phyloP scores from a whole-genome alignment of 495 filamentous ascomycete genomes.

The Apodospora peruviana region DNA sequence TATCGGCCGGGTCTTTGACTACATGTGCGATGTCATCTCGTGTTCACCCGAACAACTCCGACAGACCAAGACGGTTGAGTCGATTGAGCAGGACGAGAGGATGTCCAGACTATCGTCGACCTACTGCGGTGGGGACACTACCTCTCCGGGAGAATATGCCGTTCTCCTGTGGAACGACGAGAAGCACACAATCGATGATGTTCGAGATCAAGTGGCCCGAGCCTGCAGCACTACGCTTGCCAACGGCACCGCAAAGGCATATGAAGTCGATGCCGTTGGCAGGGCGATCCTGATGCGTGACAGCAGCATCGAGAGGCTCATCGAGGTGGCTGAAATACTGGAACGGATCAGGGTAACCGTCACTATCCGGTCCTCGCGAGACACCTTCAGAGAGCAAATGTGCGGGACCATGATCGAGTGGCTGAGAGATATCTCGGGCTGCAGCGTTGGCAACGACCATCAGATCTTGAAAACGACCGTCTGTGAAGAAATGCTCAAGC shows the following conservation, averaged over 20 bases:
- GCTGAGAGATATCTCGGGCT: constrained; percentile 88
- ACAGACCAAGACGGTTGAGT: constrained; percentile 72
- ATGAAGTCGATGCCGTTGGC: constrained; percentile 83
- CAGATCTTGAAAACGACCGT: constrained; percentile 73
- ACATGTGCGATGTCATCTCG: constrained; percentile 93
- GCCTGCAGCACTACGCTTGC: constrained; percentile 69
- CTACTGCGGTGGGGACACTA: constrained; percentile 61
- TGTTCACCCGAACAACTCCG: constrained; percentile 95
- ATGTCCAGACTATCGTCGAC: constrained; percentile 67
- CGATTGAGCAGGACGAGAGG: constrained; percentile 74
- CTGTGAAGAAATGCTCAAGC: constrained; percentile 83
- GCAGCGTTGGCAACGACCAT: constrained; percentile 73
- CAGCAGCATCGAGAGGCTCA: constrained; percentile 61
- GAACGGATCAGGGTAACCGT: constrained; percentile 95
- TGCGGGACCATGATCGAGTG: constrained; percentile 96
- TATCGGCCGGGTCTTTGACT: constrained; percentile 79
- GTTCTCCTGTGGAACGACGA: constrained; percentile 98
- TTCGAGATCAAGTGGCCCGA: constrained; percentile 79
- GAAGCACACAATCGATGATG: constrained; percentile 94
- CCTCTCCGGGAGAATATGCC: constrained; percentile 62
- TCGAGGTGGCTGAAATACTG: constrained; percentile 72
- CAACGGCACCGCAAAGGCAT: constrained; percentile 69
- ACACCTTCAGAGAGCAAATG: constrained; percentile 98
- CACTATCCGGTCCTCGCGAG: constrained; percentile 85
- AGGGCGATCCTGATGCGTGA: constrained; percentile 76